Conservation (phyloP, 768 basidiomycete species). For the Leccinum longicurvipes region DNA sequence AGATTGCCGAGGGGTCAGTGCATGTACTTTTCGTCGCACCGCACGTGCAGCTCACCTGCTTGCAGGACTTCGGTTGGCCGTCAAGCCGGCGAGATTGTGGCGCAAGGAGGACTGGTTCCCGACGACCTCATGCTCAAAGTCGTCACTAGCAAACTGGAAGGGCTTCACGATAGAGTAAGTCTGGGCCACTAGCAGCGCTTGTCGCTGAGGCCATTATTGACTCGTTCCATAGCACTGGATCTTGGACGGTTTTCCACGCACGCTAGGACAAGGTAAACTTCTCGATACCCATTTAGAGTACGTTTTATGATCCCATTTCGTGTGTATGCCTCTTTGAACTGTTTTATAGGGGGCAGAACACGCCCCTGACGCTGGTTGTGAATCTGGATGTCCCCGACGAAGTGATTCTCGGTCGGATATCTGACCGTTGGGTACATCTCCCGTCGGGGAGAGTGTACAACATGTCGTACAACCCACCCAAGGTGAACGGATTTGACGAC, state of each 20-base stretch:
- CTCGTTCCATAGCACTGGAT: conserved; percentile 70
- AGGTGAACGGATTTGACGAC: conserved; percentile 77
- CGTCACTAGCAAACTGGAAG: conserved; percentile 67
- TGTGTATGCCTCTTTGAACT: background rate
- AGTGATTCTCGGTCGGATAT: conserved; percentile 80
- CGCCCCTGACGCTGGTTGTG: conserved; percentile 74
- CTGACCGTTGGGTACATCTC: conserved; percentile 86
- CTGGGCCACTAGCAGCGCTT: background rate
- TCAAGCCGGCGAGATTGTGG: conserved; percentile 75
- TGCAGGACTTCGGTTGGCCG: conserved; percentile 65
- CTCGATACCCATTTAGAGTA: conserved; percentile 75
- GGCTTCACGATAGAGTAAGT: conserved; percentile 60
- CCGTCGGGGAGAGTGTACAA: conserved; percentile 91
- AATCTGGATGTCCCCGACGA: conserved; percentile 88
- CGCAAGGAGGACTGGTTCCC: conserved; percentile 69
- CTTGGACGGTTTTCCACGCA: conserved; percentile 90
- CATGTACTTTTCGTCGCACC: background rate
- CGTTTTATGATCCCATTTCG: conserved; percentile 17
- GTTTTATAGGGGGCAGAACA: conserved; percentile 49
- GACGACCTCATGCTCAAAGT: conserved; percentile 80
- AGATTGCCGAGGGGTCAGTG: conserved; percentile 58
- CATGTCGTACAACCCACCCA: conserved; percentile 81
- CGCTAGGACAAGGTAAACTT: conserved; percentile 76
- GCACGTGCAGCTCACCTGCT: background rate
- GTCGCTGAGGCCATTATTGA: background rate